Conservation (phyloP, 2,329 filamentous ascomycete genomes). For the Nemania abortiva region DNA sequence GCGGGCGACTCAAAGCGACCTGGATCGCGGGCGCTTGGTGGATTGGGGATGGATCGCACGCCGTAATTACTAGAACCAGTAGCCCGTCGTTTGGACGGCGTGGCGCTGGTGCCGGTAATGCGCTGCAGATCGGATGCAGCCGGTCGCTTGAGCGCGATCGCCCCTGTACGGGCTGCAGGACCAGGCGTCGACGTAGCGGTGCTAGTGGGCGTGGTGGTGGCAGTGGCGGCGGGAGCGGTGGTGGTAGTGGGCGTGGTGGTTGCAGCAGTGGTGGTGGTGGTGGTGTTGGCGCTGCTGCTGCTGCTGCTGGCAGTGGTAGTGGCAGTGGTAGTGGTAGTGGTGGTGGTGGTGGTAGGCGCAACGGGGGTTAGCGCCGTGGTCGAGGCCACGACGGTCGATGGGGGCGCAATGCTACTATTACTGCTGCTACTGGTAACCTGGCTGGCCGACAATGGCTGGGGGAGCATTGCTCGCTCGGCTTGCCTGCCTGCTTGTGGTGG, state of each 20-base stretch:
- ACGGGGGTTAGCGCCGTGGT: constrained; percentile 43
- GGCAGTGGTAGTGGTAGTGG: constrained; percentile 32
- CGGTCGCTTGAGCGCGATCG: constrained; percentile 50
- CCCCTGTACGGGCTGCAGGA: constrained; percentile 46
- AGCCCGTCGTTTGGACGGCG: constrained; percentile 52
- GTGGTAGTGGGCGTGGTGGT: constrained; percentile 38
- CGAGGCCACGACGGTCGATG: constrained; percentile 42
- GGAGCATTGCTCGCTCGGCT: constrained; percentile 48
- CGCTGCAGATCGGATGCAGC: constrained; percentile 53
- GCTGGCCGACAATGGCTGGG: constrained; percentile 48
- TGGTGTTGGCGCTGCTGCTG: constrained; percentile 29
- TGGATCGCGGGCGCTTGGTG: constrained; percentile 27
- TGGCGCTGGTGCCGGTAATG: constrained; percentile 50
- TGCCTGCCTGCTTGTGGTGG: constrained; percentile 2
- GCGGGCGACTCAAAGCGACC: constrained; percentile 29
- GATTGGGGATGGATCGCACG: constrained; percentile 42
- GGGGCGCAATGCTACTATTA: constrained; percentile 43
- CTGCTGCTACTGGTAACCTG: constrained; percentile 42
- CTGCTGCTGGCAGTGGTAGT: constrained; percentile 37
- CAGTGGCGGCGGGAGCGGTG: constrained; percentile 32
- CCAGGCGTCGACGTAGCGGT: constrained; percentile 42
- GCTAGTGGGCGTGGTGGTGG: constrained; percentile 40
- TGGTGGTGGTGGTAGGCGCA: constrained; percentile 29
- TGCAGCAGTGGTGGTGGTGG: constrained; percentile 38
- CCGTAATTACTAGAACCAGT: constrained; percentile 42